Evolutionary conservation across 2,329 filamentous ascomycete species (phyloP).

Genomic region (Ceratocystis colombiana): DNA sequence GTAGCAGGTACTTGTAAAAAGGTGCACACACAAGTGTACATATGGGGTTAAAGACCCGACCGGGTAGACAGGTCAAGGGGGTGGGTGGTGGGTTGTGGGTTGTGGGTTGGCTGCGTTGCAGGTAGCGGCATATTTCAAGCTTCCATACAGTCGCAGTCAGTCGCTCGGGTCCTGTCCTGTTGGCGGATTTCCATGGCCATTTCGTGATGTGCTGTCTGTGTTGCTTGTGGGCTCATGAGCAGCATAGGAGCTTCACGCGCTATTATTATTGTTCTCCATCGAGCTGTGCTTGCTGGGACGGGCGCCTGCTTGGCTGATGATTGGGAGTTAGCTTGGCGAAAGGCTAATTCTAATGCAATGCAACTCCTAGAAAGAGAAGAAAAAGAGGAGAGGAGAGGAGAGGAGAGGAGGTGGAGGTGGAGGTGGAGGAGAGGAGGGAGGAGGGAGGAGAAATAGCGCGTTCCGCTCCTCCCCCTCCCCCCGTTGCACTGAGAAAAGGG

Average conservation of each 20-base stretch:
- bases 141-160: no score
- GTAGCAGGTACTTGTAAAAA: background rate
- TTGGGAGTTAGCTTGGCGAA: background rate
- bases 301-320: background rate
- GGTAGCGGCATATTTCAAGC: no score
- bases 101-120: no score
- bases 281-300: background rate
- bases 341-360: constrained; percentile 4
- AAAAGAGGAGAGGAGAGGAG: background rate
- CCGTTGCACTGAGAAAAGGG: constrained; percentile 3
- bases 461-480: constrained; percentile 9
- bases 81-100: no score
- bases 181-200: no score
- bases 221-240: no score
- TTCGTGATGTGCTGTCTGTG: no score
- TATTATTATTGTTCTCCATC: no score
- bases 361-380: background rate
- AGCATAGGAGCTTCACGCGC: no score
- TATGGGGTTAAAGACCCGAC: no score
- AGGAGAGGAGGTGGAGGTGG: background rate
- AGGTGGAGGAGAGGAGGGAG: background rate
- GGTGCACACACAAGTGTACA: background rate
- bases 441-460: constrained; percentile 2
- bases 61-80: no score
- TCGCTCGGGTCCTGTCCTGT: no score